These are phyloP conservation scores for Coprinopsis strossmayeri DNA, from an alignment of 768 basidiomycete genomes.

Conservation along the genomic window DNA sequence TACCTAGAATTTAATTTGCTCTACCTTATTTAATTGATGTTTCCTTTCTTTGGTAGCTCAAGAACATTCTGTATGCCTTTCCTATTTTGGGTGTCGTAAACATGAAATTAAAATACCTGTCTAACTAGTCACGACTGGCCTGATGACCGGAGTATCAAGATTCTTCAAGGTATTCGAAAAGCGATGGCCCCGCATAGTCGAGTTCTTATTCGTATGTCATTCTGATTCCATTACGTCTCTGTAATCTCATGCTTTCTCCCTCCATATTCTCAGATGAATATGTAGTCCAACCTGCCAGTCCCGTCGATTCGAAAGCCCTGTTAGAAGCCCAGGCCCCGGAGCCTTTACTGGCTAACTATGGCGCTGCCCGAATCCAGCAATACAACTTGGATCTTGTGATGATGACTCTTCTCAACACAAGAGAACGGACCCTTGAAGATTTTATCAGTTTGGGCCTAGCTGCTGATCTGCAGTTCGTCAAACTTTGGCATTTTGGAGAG, in stretches of 20 bases:
- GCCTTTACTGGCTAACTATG: conserved; percentile 43
- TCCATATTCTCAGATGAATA: conserved; percentile 32
- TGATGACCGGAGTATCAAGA: conserved; percentile 25
- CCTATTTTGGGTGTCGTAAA: too few relatives aligned
- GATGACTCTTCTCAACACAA: conserved; percentile 33
- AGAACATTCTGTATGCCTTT: conserved; percentile 26
- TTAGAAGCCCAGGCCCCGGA: conserved; percentile 27
- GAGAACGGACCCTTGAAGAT: conserved; percentile 36
- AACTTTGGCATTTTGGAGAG: conserved; percentile 28
- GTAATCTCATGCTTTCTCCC: too few relatives aligned
- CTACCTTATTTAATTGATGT: too few relatives aligned
- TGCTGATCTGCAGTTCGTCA: conserved; percentile 24
- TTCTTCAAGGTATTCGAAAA: conserved; percentile 28
- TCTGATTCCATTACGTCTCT: too few relatives aligned
- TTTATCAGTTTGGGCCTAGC: conserved; percentile 28
- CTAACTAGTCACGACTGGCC: conserved; percentile 36
- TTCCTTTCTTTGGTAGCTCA: conserved; percentile 27
- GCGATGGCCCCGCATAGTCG: conserved; percentile 28
- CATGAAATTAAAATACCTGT: too few relatives aligned
- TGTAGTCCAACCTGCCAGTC: conserved; percentile 24
- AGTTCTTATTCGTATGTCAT: conserved; percentile 32
- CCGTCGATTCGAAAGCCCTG: conserved; percentile 4
- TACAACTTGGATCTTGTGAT: conserved; percentile 43
- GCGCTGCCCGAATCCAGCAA: conserved; percentile 29
- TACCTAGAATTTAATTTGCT: background rate